Conservation (phyloP, 768 basidiomycete genomes). For the Pleurotus eryngii region DNA sequence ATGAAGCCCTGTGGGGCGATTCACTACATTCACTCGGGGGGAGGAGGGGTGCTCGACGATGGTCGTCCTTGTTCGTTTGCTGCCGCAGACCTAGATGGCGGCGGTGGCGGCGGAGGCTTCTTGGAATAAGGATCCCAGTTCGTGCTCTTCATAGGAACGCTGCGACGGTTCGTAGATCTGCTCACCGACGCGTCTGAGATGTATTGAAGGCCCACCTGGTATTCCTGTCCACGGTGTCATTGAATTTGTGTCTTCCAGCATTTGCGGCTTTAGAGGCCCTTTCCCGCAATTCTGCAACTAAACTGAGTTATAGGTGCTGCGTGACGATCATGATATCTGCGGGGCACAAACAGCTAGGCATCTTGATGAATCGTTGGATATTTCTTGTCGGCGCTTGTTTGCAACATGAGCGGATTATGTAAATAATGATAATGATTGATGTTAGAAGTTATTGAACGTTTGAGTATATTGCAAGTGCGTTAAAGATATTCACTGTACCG, state of each 20-base stretch:
- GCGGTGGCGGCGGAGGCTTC: conserved; percentile 43
- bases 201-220: conserved; percentile 33
- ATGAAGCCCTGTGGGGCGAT: conserved; percentile 11
- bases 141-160: conserved; percentile 55
- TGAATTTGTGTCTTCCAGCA: conserved; percentile 45
- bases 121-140: conserved; percentile 65
- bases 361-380: neutral
- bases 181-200: too few relatives aligned
- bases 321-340: neutral
- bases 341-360: neutral
- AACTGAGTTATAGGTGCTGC: neutral
- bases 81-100: conserved; percentile 15
- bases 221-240: conserved; percentile 54
- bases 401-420: neutral
- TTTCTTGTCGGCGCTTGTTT: too few relatives aligned
- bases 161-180: conserved; percentile 16
- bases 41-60: conserved; percentile 22
- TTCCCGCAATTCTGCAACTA: conserved; percentile 59
- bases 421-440: too few relatives aligned
- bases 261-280: conserved; percentile 63
- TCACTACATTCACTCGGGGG: conserved; percentile 32
- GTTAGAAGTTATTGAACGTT: too few relatives aligned
- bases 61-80: conserved; percentile 12
- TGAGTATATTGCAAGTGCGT: too few relatives aligned
- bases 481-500: too few relatives aligned